phyloP scores from a whole-genome alignment of 306 rosid species.

The Vigna nakashimae region DNA sequence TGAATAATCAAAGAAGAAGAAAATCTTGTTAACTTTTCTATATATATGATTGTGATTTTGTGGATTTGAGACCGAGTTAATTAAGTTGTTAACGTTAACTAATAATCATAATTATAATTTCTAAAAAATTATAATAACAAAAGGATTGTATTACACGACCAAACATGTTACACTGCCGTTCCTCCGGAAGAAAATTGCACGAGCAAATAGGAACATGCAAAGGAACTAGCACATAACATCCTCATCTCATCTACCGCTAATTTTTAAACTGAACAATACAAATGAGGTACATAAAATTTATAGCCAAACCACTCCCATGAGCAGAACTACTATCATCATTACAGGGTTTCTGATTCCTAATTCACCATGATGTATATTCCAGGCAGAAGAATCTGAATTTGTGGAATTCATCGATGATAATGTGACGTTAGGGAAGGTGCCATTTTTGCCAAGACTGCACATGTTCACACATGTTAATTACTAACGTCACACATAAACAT shows the following conservation, averaged over 20 bases:
- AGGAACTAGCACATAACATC: slow-evolving; percentile 40
- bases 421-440: slow-evolving; percentile 51
- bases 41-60: no score
- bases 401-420: slow-evolving; percentile 80
- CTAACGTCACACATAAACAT: not conserved
- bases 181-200: slow-evolving; percentile 65
- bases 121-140: no score
- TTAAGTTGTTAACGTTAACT: no score
- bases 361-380: slow-evolving; percentile 26
- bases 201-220: slow-evolving; percentile 44
- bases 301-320: slow-evolving; percentile 55
- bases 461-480: slow-evolving; percentile 34
- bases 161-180: not conserved
- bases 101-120: no score
- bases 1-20: no score
- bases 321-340: slow-evolving; percentile 50
- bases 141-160: not conserved
- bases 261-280: slow-evolving; percentile 38
- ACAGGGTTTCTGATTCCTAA: slow-evolving; percentile 55
- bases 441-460: slow-evolving; percentile 71
- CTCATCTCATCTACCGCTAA: slow-evolving; percentile 47
- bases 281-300: slow-evolving; percentile 35
- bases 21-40: no score
- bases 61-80: no score
- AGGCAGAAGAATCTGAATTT: slow-evolving; percentile 62